Evolutionary conservation across 768 basidiomycete genomes (phyloP).

Genomic region (Boletus subparvulus): DNA sequence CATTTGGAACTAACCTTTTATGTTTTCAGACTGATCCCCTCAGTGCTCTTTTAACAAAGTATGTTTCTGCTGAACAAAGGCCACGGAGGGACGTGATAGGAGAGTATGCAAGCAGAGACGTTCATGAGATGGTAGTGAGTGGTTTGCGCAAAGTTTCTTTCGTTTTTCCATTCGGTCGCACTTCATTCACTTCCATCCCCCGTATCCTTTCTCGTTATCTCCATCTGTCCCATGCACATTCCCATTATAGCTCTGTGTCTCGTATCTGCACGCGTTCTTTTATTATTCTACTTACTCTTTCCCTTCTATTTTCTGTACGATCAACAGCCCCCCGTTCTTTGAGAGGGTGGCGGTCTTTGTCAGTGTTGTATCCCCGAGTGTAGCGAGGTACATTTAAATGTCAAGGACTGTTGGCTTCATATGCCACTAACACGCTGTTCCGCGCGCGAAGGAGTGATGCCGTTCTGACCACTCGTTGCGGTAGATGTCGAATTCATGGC

Average conservation of each 20-base stretch:
- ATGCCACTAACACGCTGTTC: background rate
- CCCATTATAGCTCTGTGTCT: constrained; percentile 21
- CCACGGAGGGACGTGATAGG: constrained; percentile 72
- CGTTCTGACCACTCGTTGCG: constrained; percentile 14
- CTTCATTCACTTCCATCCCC: constrained; percentile 10
- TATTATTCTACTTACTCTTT: constrained; percentile 16
- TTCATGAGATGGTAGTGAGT: constrained; percentile 80
- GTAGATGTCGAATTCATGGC: constrained; percentile 89
- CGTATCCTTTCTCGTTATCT: constrained; percentile 6
- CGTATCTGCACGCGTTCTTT: constrained; percentile 22
- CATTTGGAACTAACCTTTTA: constrained; percentile 1
- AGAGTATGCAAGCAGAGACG: constrained; percentile 70
- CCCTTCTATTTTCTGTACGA: constrained; percentile 25
- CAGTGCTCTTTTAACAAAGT: constrained; percentile 78
- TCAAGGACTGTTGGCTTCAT: background rate
- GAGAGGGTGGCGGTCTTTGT: constrained; percentile 12
- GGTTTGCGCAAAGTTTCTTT: constrained; percentile 13
- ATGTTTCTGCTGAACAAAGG: constrained; percentile 74
- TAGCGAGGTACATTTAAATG: constrained; percentile 24
- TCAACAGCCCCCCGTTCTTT: constrained; percentile 7
- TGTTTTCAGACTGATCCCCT: constrained; percentile 72
- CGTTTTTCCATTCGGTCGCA: constrained; percentile 7
- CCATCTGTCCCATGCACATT: constrained; percentile 8
- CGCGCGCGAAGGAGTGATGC: background rate
- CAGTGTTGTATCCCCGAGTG: constrained; percentile 23